phyloP scores from a whole-genome alignment of 129 eudicot genomes.

The carrot (Daucus carota) region DH1_v3.0 NC_030385.2:592001-592500 shows the following conservation, averaged over 20 bases:
- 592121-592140: conserved; percentile 12
- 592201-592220: conserved; percentile 61
- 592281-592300: conserved; percentile 31
- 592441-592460: conserved; percentile 23
- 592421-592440: conserved; percentile 25
- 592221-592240: conserved; percentile 36
- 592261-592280: conserved; percentile 21
- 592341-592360: conserved; percentile 14
- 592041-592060: conserved; percentile 69
- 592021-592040: conserved; percentile 59
- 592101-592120: not conserved
- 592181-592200: conserved; percentile 34
- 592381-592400: conserved; percentile 19
- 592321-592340: conserved; percentile 23
- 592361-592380: conserved; percentile 20
- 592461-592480: conserved; percentile 27
- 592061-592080: conserved; percentile 57
- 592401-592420: conserved; percentile 16
- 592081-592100: not conserved
- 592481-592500: conserved; percentile 14
- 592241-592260: conserved; percentile 17
- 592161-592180: conserved; percentile 70
- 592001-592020: conserved; percentile 57
- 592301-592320: conserved; percentile 9
- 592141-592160: conserved; percentile 68